A percentile compares a stretch with the other conserved stretches of the same genome.
Evolutionary conservation across 73 alveolate genomes (phyloP).

Genomic region (Breviolum minutum): DNA sequence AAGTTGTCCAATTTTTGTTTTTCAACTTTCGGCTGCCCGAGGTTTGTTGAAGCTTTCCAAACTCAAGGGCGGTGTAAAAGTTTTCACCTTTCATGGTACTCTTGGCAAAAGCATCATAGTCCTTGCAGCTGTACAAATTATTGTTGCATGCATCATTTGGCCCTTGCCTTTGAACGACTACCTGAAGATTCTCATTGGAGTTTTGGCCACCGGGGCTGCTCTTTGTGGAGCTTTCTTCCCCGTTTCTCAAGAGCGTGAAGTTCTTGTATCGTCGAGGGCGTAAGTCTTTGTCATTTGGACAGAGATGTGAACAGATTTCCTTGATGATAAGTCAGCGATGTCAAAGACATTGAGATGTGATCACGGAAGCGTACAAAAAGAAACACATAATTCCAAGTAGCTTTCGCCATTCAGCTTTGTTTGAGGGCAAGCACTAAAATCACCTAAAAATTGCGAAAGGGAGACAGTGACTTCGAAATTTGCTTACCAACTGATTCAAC

Average conservation of each 20-base stretch:
- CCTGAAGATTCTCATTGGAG: constrained; percentile 16
- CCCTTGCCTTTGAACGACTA: not conserved
- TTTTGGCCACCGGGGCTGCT: constrained; percentile 30
- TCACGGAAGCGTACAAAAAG: not conserved
- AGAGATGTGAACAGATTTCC: not conserved
- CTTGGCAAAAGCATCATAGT: constrained; percentile 38
- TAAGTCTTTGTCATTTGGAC: constrained; percentile 41
- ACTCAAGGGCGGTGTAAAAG: constrained; percentile 28
- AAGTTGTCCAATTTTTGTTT: too few relatives aligned
- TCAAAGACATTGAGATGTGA: constrained; percentile 11
- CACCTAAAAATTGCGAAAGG: too few relatives aligned
- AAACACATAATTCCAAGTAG: not conserved
- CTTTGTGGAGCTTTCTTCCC: constrained; percentile 71
- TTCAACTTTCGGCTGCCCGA: too few relatives aligned
- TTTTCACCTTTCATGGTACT: constrained; percentile 44
- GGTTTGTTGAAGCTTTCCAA: not conserved
- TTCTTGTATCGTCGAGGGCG: not conserved
- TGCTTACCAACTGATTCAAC: too few relatives aligned
- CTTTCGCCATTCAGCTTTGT: not conserved
- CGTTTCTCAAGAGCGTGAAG: not conserved
- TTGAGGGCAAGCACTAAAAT: too few relatives aligned
- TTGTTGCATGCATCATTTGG: constrained; percentile 54
- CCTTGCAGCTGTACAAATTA: constrained; percentile 29
- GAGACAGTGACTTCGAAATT: too few relatives aligned
- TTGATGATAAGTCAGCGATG: not conserved